Evolutionary conservation across 768 basidiomycete genomes (phyloP), one percentile per base, ranked within the genome.

Genomic region (Porphyrellus cyaneotinctus): DNA sequence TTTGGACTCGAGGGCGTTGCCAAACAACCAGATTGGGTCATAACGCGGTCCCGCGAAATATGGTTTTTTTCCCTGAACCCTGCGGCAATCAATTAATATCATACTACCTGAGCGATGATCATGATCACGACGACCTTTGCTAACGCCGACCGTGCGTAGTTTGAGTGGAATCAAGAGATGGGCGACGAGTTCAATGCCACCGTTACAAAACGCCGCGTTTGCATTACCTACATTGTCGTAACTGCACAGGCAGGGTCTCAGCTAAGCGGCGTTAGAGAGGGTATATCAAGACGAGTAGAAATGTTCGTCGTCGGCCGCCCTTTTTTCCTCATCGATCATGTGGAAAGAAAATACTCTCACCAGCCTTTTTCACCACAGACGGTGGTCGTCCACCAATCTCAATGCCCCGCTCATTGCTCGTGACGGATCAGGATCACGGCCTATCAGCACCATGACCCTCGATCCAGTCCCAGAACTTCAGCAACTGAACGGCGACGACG

Each of bases 321-420:
- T 4, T 9, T 28, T 28, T 28, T 9, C 24, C 35, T 20, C n/a
- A 24, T 15, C 6, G 8, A 18, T 4, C 14, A 61, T 61, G 62
- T 55, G 56, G 49, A 62, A 46, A 38, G 49, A 54, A 9, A 47
- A 49, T 38, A 5, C 26, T 28, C 49, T 69, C 46, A 48, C 43
- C 24, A 51, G 47, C 2, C 49, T 47, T 26, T 47, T 65, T 33
- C 56, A 65, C 28, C 58, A 65, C 30, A 28, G 23, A 1, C 57
- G 57, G 14, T 15, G 14, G 23, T 53, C 57, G 26, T 28, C 26
- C 26, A 28, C 26, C 26, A 28, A 9, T 8, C 14, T 32, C 8
- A 41, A 45, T 36, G 52, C 45, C 10, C 58, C 64, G n/a, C 58
- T 66, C 2, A 52, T 66, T 13, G 5, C 57, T 13, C 6, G 30